Percentiles rank a stretch among this genome's conserved stretches.
Evolutionary conservation across 345 rosid species (phyloP).

Genomic region (Camelina laxa): DNA sequence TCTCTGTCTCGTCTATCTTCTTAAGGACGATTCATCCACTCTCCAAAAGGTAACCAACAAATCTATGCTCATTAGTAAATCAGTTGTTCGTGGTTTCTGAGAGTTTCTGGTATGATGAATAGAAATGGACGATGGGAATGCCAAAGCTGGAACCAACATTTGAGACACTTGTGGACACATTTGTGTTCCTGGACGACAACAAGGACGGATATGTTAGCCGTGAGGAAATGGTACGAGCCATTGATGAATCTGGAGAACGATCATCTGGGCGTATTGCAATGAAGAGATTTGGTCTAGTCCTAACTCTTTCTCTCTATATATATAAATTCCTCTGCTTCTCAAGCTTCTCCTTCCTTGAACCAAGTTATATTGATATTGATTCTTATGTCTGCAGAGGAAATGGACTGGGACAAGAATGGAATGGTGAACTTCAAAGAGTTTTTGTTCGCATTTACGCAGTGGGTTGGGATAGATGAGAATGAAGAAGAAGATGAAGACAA

Average conservation of each 20-base stretch:
- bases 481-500: slow-evolving; percentile 71
- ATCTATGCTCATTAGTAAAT: background rate
- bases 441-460: slow-evolving; percentile 84
- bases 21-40: slow-evolving; percentile 70
- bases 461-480: slow-evolving; percentile 83
- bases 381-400: slow-evolving; percentile 72
- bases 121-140: slow-evolving; percentile 77
- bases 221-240: slow-evolving; percentile 84
- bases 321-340: slow-evolving; percentile 7
- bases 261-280: slow-evolving; percentile 83
- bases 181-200: slow-evolving; percentile 87
- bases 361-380: background rate
- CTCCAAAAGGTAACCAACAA: slow-evolving; percentile 60
- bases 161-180: slow-evolving; percentile 81
- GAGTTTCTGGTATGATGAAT: background rate
- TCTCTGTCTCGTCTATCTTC: slow-evolving; percentile 88
- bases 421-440: slow-evolving; percentile 94
- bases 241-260: slow-evolving; percentile 89
- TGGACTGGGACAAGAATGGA: slow-evolving; percentile 99
- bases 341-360: background rate
- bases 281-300: slow-evolving; percentile 80
- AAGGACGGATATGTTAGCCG: slow-evolving; percentile 90
- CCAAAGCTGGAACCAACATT: slow-evolving; percentile 84
- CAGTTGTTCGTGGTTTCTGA: background rate
- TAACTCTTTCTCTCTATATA: slow-evolving; percentile 9